These are phyloP conservation scores for Achlya hypogyna DNA, from an alignment of 352 stramenopile species.

Conservation along the genomic window DNA sequence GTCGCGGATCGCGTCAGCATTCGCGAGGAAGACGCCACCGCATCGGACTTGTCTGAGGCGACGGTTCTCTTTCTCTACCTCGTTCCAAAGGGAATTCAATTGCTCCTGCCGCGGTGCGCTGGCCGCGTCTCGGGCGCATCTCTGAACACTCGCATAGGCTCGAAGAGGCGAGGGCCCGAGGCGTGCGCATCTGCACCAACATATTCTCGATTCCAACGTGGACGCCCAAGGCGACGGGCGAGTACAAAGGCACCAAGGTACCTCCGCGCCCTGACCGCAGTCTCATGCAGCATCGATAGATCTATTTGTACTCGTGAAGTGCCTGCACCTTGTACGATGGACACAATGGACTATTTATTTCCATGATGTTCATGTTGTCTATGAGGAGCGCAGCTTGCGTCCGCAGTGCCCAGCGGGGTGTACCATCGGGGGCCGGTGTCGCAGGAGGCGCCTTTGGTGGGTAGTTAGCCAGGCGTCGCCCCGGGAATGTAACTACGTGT, in stretches of 20 bases:
- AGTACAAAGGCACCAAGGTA: conserved; percentile 83
- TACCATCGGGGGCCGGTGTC: too few relatives aligned
- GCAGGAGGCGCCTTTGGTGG: too few relatives aligned
- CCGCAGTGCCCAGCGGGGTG: too few relatives aligned
- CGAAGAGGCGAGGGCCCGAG: conserved; percentile 44
- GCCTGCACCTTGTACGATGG: background rate
- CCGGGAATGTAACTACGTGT: too few relatives aligned
- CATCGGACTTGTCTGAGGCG: conserved; percentile 44
- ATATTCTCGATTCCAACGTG: conserved; percentile 75
- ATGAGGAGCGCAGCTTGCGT: too few relatives aligned
- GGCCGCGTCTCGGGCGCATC: background rate
- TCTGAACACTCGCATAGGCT: conserved; percentile 29
- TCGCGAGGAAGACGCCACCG: conserved; percentile 46
- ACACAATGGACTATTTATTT: background rate
- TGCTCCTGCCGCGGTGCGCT: conserved; percentile 57
- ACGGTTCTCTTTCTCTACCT: conserved; percentile 78
- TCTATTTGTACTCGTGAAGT: conserved; percentile 15
- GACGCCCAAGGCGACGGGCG: conserved; percentile 37
- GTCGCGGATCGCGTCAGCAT: conserved; percentile 38
- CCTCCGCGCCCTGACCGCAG: background rate
- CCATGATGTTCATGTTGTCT: too few relatives aligned
- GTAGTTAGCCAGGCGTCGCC: too few relatives aligned
- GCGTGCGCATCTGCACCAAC: conserved; percentile 72
- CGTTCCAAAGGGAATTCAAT: conserved; percentile 62
- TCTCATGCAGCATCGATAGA: background rate